Conservation (phyloP, 2,329 filamentous ascomycete species). For the Fonsecaea pedrosoi region DNA sequence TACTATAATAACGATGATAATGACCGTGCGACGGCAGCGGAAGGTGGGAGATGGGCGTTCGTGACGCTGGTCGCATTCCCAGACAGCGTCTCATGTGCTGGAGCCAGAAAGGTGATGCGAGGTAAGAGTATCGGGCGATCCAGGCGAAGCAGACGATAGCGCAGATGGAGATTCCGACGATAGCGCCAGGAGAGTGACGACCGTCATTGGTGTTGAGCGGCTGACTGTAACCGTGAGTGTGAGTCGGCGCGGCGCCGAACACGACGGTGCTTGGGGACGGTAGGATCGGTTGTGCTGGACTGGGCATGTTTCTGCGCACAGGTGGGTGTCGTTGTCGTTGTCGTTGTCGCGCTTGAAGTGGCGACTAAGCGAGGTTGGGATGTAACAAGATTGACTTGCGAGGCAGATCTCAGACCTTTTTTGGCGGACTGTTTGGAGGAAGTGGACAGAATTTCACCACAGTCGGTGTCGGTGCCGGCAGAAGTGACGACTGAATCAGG, state of each 20-base stretch:
- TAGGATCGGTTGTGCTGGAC: not conserved
- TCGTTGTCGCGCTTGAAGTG: not conserved
- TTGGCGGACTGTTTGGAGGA: no score
- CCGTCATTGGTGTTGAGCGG: not conserved
- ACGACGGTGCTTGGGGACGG: not conserved
- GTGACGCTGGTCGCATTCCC: not conserved
- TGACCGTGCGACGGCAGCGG: not conserved
- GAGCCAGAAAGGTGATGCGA: constrained; percentile 26
- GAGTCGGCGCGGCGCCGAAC: not conserved
- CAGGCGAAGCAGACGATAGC: constrained; percentile 23
- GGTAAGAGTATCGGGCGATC: constrained; percentile 25
- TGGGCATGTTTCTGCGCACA: not conserved
- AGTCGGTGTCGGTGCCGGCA: not conserved
- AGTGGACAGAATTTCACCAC: no score
- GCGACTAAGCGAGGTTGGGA: not conserved
- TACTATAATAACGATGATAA: no score
- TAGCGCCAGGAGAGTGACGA: constrained; percentile 17
- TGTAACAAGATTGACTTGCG: not conserved
- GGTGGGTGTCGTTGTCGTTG: no score
- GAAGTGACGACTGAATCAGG: not conserved
- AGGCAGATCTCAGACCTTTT: no score
- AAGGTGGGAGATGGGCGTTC: constrained; percentile 11
- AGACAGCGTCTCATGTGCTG: not conserved
- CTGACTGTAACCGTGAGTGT: not conserved
- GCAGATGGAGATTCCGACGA: constrained; percentile 25